Conservation (phyloP, 768 basidiomycete species). For the Lyophyllum atratum region DNA sequence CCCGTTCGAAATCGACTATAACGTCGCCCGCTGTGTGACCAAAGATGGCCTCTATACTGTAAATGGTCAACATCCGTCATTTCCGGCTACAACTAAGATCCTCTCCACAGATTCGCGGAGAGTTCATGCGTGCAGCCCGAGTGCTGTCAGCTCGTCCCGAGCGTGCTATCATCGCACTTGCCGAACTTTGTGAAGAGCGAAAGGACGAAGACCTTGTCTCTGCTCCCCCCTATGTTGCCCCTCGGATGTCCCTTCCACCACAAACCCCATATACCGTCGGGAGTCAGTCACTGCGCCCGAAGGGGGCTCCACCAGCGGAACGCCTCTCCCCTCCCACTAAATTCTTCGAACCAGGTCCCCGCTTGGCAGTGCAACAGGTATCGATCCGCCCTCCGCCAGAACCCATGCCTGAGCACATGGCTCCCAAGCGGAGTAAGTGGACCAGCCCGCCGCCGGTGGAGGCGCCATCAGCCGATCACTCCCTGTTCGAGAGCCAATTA, state of each 20-base stretch:
- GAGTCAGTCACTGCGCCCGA: constrained; percentile 58
- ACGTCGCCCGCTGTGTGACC: constrained; percentile 95
- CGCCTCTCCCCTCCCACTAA: constrained; percentile 56
- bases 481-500: constrained; percentile 67
- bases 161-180: constrained; percentile 77
- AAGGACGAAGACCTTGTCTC: constrained; percentile 63
- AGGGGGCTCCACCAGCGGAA: constrained; percentile 40
- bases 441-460: constrained; percentile 83
- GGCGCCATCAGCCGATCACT: constrained; percentile 66
- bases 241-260: constrained; percentile 55
- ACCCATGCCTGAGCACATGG: constrained; percentile 88
- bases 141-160: constrained; percentile 81
- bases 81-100: constrained; percentile 11
- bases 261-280: constrained; percentile 74
- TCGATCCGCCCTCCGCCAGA: constrained; percentile 55
- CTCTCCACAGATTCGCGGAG: constrained; percentile 81
- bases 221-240: constrained; percentile 45
- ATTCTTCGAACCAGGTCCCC: constrained; percentile 45
- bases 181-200: constrained; percentile 91
- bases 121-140: constrained; percentile 94
- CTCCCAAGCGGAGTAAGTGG: constrained; percentile 78
- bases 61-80: constrained; percentile 23
- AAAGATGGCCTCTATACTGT: constrained; percentile 96
- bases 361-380: constrained; percentile 23
- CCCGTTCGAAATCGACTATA: constrained; percentile 95